Evolutionary conservation across 768 basidiomycete species (phyloP), one percentile per base, ranked within the genome.

Genomic region (Hericium rajendrae): DNA sequence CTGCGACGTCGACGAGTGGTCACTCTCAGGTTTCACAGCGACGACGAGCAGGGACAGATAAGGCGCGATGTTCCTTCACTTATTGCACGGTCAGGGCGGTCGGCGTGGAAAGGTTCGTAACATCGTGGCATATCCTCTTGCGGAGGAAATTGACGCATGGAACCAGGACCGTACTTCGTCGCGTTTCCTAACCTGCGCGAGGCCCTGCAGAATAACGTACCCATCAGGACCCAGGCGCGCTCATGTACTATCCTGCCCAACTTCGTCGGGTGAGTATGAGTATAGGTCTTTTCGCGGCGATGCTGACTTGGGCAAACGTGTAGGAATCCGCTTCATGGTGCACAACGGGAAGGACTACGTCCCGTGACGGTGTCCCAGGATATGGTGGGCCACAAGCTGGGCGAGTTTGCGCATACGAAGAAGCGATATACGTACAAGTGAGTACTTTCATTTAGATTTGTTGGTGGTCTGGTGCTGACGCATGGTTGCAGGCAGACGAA

Each of bases 341-440:
- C 94, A 99, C 72, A 97, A 97, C 63, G 95, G 95, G 38, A 91
- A 86, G 72, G 83, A 91, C 65, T 95, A 92, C 69, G 57, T 86
- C 4, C 94, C 94, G 86, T 99, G 41, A 72, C 78, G 48, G 78
- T 99, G 62, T 93, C 90, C 3, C 91, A 94, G 69, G 95, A 97
- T 70, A 98, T 98, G 95, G 92, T 99, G 1, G 95, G 95, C 0
- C 94, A 99, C 70, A 99, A 99, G 70, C 72, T 98, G 54, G 95
- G 95, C 54, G 94, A 97, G 76, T 97, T 98, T 70, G 75, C 92
- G 41, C 82, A 85, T 63, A 97, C 94, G 38, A 85, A 87, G 74
- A 94, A 92, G 71, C 81, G 81, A 55, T 94, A 94, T 70, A 80
- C 76, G 37, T 93, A 85, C 75, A 88, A 83, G 93, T 93, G 68